phyloP scores from a whole-genome alignment of 164 flowering plant genomes.

The Chimonanthus salicifolius region DNA sequence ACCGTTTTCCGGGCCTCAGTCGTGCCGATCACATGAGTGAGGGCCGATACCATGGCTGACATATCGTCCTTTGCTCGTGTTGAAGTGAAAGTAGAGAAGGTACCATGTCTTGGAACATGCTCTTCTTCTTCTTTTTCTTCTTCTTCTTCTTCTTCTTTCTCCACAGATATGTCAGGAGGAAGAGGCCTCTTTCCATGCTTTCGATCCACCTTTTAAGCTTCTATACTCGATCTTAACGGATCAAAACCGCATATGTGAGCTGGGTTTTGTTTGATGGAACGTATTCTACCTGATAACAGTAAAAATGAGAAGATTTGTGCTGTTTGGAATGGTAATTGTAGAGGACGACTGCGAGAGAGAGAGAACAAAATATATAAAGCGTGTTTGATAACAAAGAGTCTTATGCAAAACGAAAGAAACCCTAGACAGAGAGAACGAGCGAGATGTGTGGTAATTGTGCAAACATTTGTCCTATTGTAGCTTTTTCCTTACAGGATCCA shows the following conservation, averaged over 20 bases:
- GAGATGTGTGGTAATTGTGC: not conserved
- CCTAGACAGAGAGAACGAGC: not conserved
- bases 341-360: slow-evolving; percentile 1
- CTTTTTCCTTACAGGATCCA: no score
- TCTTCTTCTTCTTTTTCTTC: slow-evolving; percentile 31
- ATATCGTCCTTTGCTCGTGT: slow-evolving; percentile 53
- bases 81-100: slow-evolving; percentile 34
- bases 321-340: not conserved
- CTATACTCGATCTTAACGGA: not conserved
- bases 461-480: no score
- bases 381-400: not conserved
- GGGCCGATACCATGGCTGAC: slow-evolving; percentile 62
- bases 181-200: slow-evolving; percentile 15
- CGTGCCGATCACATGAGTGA: slow-evolving; percentile 52
- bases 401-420: no score
- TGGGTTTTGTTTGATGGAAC: not conserved
- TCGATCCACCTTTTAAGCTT: slow-evolving; percentile 10
- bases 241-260: not conserved
- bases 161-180: slow-evolving; percentile 35
- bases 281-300: not conserved
- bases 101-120: slow-evolving; percentile 22
- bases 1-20: slow-evolving; percentile 3
- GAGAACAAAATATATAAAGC: not conserved
- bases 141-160: slow-evolving; percentile 25
- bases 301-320: not conserved